Evolutionary conservation across 2,329 filamentous ascomycete genomes (phyloP).

Genomic region (Orbilia ellipsospora): DNA sequence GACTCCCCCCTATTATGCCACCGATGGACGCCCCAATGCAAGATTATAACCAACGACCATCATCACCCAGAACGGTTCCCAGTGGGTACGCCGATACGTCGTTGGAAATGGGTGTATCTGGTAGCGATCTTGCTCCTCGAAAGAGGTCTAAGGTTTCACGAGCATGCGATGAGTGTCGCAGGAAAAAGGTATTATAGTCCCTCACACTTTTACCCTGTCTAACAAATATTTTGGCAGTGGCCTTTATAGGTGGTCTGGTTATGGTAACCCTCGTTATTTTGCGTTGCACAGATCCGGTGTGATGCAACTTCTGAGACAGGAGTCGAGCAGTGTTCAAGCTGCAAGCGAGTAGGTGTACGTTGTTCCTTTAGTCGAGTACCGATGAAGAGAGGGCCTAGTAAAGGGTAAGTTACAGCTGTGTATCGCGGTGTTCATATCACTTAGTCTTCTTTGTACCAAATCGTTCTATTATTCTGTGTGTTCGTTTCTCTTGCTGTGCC

Average conservation of each 20-base stretch:
- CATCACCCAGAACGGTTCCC: conserved; percentile 61
- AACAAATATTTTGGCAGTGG: conserved; percentile 54
- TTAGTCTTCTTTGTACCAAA: conserved; percentile 4
- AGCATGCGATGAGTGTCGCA: conserved; percentile 87
- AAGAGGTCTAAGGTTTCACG: conserved; percentile 88
- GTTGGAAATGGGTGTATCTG: conserved; percentile 66
- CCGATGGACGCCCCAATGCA: conserved; percentile 56
- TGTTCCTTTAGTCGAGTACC: conserved; percentile 89
- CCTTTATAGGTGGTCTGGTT: conserved; percentile 55
- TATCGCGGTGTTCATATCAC: conserved; percentile 37
- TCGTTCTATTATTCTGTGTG: background rate
- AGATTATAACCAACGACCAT: conserved; percentile 60
- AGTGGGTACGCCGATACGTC: conserved; percentile 63
- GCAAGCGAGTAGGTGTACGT: conserved; percentile 77
- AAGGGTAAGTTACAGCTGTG: conserved; percentile 71
- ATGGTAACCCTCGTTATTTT: conserved; percentile 53
- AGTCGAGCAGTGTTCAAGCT: conserved; percentile 81
- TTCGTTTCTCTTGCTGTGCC: conserved; percentile 11
- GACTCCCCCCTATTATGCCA: conserved; percentile 58
- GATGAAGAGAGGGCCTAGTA: conserved; percentile 88
- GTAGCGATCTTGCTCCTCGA: conserved; percentile 73
- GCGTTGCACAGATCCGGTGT: conserved; percentile 74
- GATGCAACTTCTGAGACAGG: conserved; percentile 80
- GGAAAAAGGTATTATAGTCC: conserved; percentile 73
- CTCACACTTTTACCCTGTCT: conserved; percentile 51